Percentiles rank a stretch among this genome's conserved stretches.
Conservation (phyloP, 2,329 filamentous ascomycete genomes). For the Aureobasidium musti region DNA sequence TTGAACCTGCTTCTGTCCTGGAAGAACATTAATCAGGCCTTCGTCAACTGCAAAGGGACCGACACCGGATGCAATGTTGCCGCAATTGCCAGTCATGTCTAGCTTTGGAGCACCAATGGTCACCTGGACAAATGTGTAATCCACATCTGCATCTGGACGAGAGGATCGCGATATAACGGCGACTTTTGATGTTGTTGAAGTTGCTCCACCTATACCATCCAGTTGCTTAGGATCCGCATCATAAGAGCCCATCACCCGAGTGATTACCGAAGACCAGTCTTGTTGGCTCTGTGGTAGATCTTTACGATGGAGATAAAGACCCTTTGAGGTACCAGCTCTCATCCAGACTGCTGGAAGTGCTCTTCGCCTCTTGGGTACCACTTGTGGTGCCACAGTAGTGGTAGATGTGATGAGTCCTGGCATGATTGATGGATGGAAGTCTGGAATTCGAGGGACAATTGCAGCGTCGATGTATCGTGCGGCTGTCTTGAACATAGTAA, state of each 20-base stretch:
- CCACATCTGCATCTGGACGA: conserved; percentile 33
- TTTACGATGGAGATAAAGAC: conserved; percentile 45
- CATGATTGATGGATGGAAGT: conserved; percentile 26
- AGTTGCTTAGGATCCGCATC: conserved; percentile 35
- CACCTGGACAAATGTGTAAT: conserved; percentile 36
- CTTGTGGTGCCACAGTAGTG: background rate
- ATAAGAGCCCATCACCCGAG: conserved; percentile 42
- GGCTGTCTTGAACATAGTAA: conserved; percentile 31
- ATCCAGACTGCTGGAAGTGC: conserved; percentile 44
- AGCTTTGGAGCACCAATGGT: conserved; percentile 33
- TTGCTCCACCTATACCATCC: conserved; percentile 36
- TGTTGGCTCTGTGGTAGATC: conserved; percentile 38
- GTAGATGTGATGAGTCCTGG: conserved; percentile 25
- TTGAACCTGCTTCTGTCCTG: conserved; percentile 33
- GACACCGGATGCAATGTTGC: conserved; percentile 35
- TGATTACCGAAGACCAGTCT: conserved; percentile 39
- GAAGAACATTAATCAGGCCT: conserved; percentile 31
- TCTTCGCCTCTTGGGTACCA: conserved; percentile 25
- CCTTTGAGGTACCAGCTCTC: conserved; percentile 46
- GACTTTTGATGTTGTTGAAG: conserved; percentile 36
- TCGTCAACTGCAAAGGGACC: conserved; percentile 36
- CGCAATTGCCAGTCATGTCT: conserved; percentile 36
- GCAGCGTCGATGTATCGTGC: conserved; percentile 27
- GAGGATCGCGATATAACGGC: conserved; percentile 33
- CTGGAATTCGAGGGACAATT: conserved; percentile 27